Evolutionary conservation across 2,329 filamentous ascomycete genomes (phyloP).

Genomic region (Diaporthe ampelina): DNA sequence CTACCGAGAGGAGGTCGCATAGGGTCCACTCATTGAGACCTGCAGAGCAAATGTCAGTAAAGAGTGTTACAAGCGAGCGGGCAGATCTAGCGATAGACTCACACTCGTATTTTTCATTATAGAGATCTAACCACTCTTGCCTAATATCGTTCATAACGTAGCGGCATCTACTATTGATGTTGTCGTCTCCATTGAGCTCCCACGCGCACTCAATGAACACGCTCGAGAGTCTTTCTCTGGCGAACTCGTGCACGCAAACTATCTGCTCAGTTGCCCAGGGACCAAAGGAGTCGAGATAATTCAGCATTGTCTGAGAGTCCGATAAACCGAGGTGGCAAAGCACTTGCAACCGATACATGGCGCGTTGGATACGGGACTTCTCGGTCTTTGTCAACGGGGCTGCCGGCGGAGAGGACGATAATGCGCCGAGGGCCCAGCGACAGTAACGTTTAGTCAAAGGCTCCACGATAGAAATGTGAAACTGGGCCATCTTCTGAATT

Average conservation of each 20-base stretch:
- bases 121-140: too few relatives aligned
- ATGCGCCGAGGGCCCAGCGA: slow-evolving; percentile 36
- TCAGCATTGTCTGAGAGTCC: fast-evolving
- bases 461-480: slow-evolving; percentile 39
- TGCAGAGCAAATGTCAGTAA: not conserved
- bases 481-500: slow-evolving; percentile 13
- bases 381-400: slow-evolving; percentile 28
- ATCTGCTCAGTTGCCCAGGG: slow-evolving; percentile 27
- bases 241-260: slow-evolving; percentile 11
- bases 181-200: not conserved
- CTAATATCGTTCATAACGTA: too few relatives aligned
- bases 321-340: slow-evolving; percentile 10
- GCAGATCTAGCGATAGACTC: not conserved
- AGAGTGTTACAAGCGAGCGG: not conserved
- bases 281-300: not conserved
- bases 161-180: too few relatives aligned
- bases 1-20: not conserved
- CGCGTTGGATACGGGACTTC: slow-evolving; percentile 33
- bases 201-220: not conserved
- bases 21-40: not conserved
- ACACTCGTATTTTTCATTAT: too few relatives aligned
- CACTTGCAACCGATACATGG: slow-evolving; percentile 34
- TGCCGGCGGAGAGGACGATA: slow-evolving; percentile 29
- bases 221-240: not conserved
- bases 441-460: slow-evolving; percentile 40